Evolutionary conservation across 2,329 filamentous ascomycete species (phyloP).

Genomic region (Neurospora sp.): DNA sequence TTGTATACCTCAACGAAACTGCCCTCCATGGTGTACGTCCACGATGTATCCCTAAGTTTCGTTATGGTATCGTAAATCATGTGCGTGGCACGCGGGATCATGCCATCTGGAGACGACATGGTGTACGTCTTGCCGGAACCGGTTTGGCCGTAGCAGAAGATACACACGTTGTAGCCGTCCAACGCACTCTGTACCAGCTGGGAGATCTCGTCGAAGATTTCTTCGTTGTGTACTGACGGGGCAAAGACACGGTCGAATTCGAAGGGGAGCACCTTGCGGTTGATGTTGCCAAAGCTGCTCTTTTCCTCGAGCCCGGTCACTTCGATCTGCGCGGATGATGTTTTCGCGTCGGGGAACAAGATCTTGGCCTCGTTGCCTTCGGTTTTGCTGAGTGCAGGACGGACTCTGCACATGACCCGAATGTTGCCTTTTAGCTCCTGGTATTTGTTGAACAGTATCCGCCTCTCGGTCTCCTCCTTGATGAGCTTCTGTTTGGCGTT

Average conservation of each 20-base stretch:
- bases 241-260: slow-evolving; percentile 90
- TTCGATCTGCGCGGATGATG: slow-evolving; percentile 70
- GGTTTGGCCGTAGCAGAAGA: slow-evolving; percentile 97
- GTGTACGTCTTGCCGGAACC: slow-evolving; percentile 95
- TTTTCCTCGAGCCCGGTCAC: slow-evolving; percentile 76
- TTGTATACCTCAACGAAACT: slow-evolving; percentile 98
- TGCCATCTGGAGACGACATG: slow-evolving; percentile 84
- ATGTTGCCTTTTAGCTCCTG: slow-evolving; percentile 98
- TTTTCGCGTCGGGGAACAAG: slow-evolving; percentile 70
- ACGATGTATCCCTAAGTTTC: slow-evolving; percentile 78
- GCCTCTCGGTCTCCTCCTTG: slow-evolving; percentile 79
- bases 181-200: slow-evolving; percentile 93
- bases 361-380: slow-evolving; percentile 64
- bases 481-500: slow-evolving; percentile 72
- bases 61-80: slow-evolving; percentile 90
- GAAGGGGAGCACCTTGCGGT: slow-evolving; percentile 73
- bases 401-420: slow-evolving; percentile 91
- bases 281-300: slow-evolving; percentile 66
- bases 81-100: slow-evolving; percentile 87
- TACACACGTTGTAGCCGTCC: slow-evolving; percentile 97
- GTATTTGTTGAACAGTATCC: slow-evolving; percentile 93
- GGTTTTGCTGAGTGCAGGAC: slow-evolving; percentile 52
- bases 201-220: slow-evolving; percentile 92
- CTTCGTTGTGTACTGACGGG: slow-evolving; percentile 64
- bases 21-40: slow-evolving; percentile 89